Percentiles rank a stretch among this genome's conserved stretches.
Evolutionary conservation across 192 early-diverging fungal species (phyloP).

Genomic region (Lunasporangiospora selenospora): DNA sequence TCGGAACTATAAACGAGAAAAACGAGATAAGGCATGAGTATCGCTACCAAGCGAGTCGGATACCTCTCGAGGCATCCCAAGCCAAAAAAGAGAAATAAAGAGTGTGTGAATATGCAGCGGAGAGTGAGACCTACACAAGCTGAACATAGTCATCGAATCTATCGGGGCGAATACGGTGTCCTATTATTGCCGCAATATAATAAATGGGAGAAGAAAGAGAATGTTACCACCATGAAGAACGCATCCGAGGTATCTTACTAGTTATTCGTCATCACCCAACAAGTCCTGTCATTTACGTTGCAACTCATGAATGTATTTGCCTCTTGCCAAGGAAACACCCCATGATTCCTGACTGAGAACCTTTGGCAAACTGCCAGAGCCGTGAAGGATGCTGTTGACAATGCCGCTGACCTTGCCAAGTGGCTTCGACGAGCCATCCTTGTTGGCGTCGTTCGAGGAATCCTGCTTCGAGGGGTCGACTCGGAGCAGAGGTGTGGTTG

Average conservation of each 20-base stretch:
- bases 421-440: slow-evolving; percentile 22
- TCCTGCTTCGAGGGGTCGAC: too few species aligned
- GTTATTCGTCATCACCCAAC: too few species aligned
- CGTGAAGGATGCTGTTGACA: slow-evolving; percentile 47
- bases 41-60: too few species aligned
- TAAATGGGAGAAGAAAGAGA: not conserved
- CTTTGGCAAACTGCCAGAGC: slow-evolving; percentile 36
- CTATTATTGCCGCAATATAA: slow-evolving; percentile 32
- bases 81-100: slow-evolving; percentile 4
- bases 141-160: slow-evolving; percentile 84
- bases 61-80: not conserved
- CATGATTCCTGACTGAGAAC: slow-evolving; percentile 43
- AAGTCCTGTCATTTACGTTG: slow-evolving; percentile 75
- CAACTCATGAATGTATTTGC: slow-evolving; percentile 91
- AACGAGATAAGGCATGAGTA: not conserved
- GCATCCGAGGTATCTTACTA: too few species aligned
- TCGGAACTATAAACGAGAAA: slow-evolving; percentile 57
- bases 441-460: not conserved
- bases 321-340: slow-evolving; percentile 39
- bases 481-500: too few species aligned
- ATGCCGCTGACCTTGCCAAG: slow-evolving; percentile 43
- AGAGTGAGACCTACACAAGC: slow-evolving; percentile 57
- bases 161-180: slow-evolving; percentile 87
- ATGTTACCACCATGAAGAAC: not conserved
- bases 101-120: not conserved